A percentile compares a stretch with the other conserved stretches of the same genome.
Evolutionary conservation across 331 rosid species (phyloP).

Genomic region (Telfairia occidentalis): DNA sequence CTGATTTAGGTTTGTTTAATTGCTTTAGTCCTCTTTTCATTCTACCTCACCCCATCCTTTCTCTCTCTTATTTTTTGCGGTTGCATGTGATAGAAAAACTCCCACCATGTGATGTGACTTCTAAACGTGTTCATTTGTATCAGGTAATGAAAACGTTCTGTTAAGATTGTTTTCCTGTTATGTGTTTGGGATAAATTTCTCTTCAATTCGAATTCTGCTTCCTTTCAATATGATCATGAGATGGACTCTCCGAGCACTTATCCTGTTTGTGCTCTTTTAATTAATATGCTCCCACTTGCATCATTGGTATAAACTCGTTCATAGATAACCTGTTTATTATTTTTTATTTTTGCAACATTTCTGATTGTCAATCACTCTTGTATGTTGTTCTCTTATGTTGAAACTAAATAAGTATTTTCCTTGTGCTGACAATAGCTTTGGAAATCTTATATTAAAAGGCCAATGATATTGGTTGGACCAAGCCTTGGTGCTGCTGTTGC

Average conservation of each 20-base stretch:
- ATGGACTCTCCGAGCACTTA: not conserved
- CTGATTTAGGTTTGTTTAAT: constrained; percentile 61
- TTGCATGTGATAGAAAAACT: constrained; percentile 38
- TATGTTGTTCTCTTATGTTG: constrained; percentile 3
- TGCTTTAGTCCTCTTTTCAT: constrained; percentile 4
- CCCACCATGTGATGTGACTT: constrained; percentile 53
- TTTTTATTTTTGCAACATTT: not conserved
- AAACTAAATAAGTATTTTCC: constrained; percentile 15
- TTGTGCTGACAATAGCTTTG: constrained; percentile 48
- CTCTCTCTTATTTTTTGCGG: not conserved
- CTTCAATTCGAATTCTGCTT: not conserved
- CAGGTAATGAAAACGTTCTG: constrained; percentile 38
- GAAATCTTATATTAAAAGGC: constrained; percentile 62
- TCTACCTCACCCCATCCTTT: not conserved
- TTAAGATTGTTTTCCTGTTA: not conserved
- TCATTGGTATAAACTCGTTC: not conserved
- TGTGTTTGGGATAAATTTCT: not conserved
- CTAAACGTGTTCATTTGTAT: constrained; percentile 79
- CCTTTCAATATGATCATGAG: not conserved
- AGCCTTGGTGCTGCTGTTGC: constrained; percentile 98
- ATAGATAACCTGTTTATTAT: not conserved
- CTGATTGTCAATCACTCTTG: not conserved
- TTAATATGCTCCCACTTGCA: not conserved
- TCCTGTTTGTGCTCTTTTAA: not conserved
- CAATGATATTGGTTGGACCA: constrained; percentile 86